These are phyloP conservation scores for Vicia faba DNA, from an alignment of 306 rosid species.

Conservation along the genomic window DNA sequence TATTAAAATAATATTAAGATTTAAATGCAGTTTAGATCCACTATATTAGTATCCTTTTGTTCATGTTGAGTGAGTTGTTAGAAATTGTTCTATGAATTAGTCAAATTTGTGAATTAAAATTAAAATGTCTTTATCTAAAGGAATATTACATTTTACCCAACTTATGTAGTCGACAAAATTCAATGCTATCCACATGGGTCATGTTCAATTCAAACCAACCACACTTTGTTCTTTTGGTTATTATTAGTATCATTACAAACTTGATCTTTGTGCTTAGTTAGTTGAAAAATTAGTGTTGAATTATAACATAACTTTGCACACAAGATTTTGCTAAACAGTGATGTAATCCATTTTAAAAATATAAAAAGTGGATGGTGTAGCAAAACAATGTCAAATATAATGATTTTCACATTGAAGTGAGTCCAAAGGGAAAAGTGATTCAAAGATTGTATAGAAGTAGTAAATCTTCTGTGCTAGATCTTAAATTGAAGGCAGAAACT, in stretches of 20 bases:
- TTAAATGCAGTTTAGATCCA: too few species aligned
- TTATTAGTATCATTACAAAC: constrained; percentile 37
- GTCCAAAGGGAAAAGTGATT: constrained; percentile 31
- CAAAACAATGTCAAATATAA: constrained; percentile 7
- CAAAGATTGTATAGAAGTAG: constrained; percentile 30
- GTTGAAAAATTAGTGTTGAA: constrained; percentile 5
- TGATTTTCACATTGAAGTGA: constrained; percentile 19
- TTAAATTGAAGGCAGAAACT: constrained; percentile 32
- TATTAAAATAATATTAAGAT: too few species aligned
- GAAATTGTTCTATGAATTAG: too few species aligned
- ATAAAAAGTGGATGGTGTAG: background rate
- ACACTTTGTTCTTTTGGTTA: constrained; percentile 32
- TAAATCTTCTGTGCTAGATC: constrained; percentile 24
- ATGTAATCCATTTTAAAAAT: too few species aligned
- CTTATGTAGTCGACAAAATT: constrained; percentile 20
- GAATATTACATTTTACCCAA: constrained; percentile 44
- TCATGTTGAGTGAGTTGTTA: too few species aligned
- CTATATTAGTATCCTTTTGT: too few species aligned
- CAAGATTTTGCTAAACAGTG: background rate
- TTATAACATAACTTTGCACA: constrained; percentile 4
- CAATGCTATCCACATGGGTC: constrained; percentile 44
- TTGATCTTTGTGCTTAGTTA: constrained; percentile 37
- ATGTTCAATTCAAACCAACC: constrained; percentile 44
- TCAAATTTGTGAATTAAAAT: constrained; percentile 18
- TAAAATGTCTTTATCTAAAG: constrained; percentile 30